Evolutionary conservation across 2,329 filamentous ascomycete genomes (phyloP), one percentile per base, ranked within the genome.

Genomic region (Colletotrichum cordylinicola): DNA sequence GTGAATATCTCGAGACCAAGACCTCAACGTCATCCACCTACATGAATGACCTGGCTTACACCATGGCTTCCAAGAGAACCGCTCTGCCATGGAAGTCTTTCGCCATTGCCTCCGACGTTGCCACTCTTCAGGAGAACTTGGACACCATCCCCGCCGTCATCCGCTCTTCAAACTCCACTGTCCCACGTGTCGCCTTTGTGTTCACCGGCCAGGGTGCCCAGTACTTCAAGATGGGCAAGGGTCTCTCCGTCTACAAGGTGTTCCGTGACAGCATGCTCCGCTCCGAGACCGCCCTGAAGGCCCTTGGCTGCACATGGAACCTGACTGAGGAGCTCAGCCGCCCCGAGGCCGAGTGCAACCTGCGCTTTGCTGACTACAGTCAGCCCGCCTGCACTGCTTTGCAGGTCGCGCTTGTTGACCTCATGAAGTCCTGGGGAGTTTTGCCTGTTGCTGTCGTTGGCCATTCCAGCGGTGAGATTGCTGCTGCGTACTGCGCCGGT

Each of bases 121-220:
- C n/a, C 13, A 48, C 43, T 55, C 67, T 74, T 1, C 37, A 56
- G 4, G 33, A 60, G 33, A 66, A 48, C n/a, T 65, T 79, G 12
- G 61, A 70, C 2, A 80, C 84, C 16, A 78, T 86, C 33, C 66
- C 74, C 6, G 16, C 71, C 1, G 67, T 81, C 21, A 74, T 71
- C 16, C 82, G 82, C 9, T 80, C 81, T 2, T 78, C 81, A 1
- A 78, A 77, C 10, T 80, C 80, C 12, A 82, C 80, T 15, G 56
- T 79, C 13, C 81, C 83, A 8, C 82, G 78, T 6, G 72, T 87
- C 35, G 85, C 83, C 66, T 88, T 88, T 74, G 68, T 86, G 8
- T 88, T 88, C 75, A 84, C 83, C 52, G 87, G 87, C 0, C 87
- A 88, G 75, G 86, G 87, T 4, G 80, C 85, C 1, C 86, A 87